phyloP scores from a whole-genome alignment of 2,329 filamentous ascomycete genomes.

The Herpotrichia juniperi region DNA sequence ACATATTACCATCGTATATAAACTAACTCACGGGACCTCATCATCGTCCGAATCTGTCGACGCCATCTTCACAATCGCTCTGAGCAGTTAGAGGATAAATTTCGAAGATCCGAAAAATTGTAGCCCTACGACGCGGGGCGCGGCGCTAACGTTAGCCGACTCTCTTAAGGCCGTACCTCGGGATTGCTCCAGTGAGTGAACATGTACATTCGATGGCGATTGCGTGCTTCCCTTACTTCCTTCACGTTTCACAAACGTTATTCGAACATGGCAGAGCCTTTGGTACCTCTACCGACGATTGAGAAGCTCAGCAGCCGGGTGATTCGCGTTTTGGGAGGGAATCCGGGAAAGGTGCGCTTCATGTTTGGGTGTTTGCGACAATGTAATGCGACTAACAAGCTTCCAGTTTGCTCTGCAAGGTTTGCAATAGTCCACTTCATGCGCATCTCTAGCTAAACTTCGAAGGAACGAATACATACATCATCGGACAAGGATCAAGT shows the following conservation, averaged over 20 bases:
- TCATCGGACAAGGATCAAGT: slow-evolving; percentile 75
- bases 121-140: slow-evolving; percentile 12
- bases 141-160: slow-evolving; percentile 34
- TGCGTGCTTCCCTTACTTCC: slow-evolving; percentile 23
- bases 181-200: slow-evolving; percentile 18
- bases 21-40: slow-evolving; percentile 41
- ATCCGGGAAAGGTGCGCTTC: slow-evolving; percentile 77
- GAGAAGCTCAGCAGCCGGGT: slow-evolving; percentile 78
- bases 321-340: slow-evolving; percentile 85
- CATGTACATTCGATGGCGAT: slow-evolving; percentile 32
- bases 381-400: slow-evolving; percentile 18
- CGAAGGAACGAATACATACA: slow-evolving; percentile 89
- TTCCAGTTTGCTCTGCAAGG: slow-evolving; percentile 68
- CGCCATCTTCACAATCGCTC: slow-evolving; percentile 24
- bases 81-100: slow-evolving; percentile 1
- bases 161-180: slow-evolving; percentile 31
- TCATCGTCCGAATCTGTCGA: slow-evolving; percentile 36
- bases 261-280: slow-evolving; percentile 63
- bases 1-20: slow-evolving; percentile 21
- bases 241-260: slow-evolving; percentile 26
- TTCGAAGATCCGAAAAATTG: slow-evolving; percentile 27
- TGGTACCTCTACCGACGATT: slow-evolving; percentile 72
- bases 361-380: background rate
- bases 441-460: slow-evolving; percentile 14
- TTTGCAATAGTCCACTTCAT: slow-evolving; percentile 22